Evolutionary conservation across 2,329 filamentous ascomycete genomes (phyloP).

Genomic region (Gnomoniopsis sp.): DNA sequence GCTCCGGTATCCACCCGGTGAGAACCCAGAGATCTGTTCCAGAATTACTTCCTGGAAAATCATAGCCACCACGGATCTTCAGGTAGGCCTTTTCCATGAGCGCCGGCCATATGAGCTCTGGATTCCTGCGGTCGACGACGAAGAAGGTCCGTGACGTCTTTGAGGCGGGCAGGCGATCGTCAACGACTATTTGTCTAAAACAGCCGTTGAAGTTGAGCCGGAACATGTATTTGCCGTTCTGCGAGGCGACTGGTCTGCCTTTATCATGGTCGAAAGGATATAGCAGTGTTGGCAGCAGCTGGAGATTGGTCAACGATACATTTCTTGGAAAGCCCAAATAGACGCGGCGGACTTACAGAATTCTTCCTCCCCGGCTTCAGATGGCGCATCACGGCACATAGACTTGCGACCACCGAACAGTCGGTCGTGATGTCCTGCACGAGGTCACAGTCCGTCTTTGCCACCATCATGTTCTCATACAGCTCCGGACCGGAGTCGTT

Average conservation of each 20-base stretch:
- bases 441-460: slow-evolving; percentile 64
- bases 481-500: slow-evolving; percentile 26
- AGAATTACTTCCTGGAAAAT: slow-evolving; percentile 96
- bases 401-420: slow-evolving; percentile 93
- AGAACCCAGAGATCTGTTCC: slow-evolving; percentile 91
- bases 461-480: slow-evolving; percentile 25
- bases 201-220: slow-evolving; percentile 96
- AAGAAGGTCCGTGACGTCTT: slow-evolving; percentile 73
- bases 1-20: slow-evolving; percentile 95
- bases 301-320: neutral
- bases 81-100: slow-evolving; percentile 94
- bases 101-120: slow-evolving; percentile 83
- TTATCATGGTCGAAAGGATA: slow-evolving; percentile 67
- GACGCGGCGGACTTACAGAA: slow-evolving; percentile 49
- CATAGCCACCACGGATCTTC: slow-evolving; percentile 92
- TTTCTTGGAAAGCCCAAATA: neutral
- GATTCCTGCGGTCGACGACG: slow-evolving; percentile 81
- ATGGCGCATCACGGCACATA: slow-evolving; percentile 76
- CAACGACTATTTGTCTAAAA: slow-evolving; percentile 80
- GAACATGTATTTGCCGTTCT: slow-evolving; percentile 85
- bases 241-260: slow-evolving; percentile 60
- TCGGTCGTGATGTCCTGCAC: slow-evolving; percentile 96
- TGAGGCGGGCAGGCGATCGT: slow-evolving; percentile 81
- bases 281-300: slow-evolving; percentile 70
- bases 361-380: slow-evolving; percentile 61